Percentiles rank a stretch among this genome's conserved stretches.
Evolutionary conservation across 257 asterid species (phyloP).

Genomic region (Solanum ossicruentum): DNA sequence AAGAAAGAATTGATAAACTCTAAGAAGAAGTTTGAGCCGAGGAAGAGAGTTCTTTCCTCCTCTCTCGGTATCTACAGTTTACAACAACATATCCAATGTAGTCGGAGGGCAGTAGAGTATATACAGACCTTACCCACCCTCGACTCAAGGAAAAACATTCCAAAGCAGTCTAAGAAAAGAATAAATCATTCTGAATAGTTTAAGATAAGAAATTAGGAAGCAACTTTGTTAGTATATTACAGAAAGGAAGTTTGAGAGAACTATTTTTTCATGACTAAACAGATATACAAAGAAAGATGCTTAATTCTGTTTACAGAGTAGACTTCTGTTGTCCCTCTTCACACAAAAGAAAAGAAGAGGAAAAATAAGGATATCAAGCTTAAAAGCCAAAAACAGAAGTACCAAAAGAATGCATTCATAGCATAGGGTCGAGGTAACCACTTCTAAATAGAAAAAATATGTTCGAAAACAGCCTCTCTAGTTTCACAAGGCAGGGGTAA

Average conservation of each 20-base stretch:
- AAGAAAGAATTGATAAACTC: neutral
- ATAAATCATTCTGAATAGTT: neutral
- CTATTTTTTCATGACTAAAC: neutral
- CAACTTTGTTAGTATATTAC: neutral
- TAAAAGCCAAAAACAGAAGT: neutral
- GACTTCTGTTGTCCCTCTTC: neutral
- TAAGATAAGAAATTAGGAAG: neutral
- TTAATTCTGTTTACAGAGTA: neutral
- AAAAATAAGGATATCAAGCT: neutral
- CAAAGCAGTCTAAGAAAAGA: neutral
- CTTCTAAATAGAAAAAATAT: neutral
- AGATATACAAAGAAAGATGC: neutral
- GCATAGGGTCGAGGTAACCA: neutral
- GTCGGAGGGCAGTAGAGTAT: neutral
- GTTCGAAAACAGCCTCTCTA: neutral
- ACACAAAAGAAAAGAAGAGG: neutral
- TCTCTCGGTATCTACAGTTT: neutral
- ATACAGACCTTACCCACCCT: neutral
- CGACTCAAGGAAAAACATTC: neutral
- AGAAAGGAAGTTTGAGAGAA: neutral
- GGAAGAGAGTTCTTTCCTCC: neutral
- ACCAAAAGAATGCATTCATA: neutral
- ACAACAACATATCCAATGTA: neutral
- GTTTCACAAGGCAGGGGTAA: neutral
- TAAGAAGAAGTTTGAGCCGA: neutral